phyloP scores from a whole-genome alignment of 345 rosid genomes.

The Acer saccharum region DNA sequence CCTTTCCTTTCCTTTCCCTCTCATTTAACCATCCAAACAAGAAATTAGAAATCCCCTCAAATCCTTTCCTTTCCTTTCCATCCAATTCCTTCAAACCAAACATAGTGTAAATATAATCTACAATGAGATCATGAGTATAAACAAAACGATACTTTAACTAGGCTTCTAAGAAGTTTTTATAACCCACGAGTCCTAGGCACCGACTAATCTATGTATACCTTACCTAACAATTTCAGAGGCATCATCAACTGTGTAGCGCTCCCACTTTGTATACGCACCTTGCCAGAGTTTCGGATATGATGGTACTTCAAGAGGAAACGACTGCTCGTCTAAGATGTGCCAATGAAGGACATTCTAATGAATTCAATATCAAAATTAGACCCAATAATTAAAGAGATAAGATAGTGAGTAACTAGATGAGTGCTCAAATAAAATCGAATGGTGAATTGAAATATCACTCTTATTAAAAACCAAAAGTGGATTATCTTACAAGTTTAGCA shows the following conservation, averaged over 20 bases:
- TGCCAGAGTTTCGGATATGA: slow-evolving; percentile 84
- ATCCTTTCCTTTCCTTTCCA: too few species aligned
- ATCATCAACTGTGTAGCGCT: slow-evolving; percentile 91
- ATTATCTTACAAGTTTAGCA: slow-evolving; percentile 81
- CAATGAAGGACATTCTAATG: slow-evolving; percentile 94
- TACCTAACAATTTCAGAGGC: slow-evolving; percentile 87
- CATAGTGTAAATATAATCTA: not conserved
- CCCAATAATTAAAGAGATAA: slow-evolving; percentile 12
- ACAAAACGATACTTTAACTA: not conserved
- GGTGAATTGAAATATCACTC: slow-evolving; percentile 8
- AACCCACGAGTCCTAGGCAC: not conserved
- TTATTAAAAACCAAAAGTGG: slow-evolving; percentile 16
- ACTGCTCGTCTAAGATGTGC: slow-evolving; percentile 91
- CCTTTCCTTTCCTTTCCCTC: too few species aligned
- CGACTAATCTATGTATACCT: slow-evolving; percentile 19
- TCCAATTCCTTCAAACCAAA: too few species aligned
- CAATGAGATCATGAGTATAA: not conserved
- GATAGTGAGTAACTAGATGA: slow-evolving; percentile 9
- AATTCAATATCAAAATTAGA: slow-evolving; percentile 36
- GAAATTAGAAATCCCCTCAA: too few species aligned
- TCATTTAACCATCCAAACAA: too few species aligned
- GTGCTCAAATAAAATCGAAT: slow-evolving; percentile 13
- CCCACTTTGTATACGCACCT: slow-evolving; percentile 88
- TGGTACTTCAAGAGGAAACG: slow-evolving; percentile 93
- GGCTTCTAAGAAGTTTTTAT: slow-evolving; percentile 7